A percentile compares a stretch with the other conserved stretches of the same genome.
These are phyloP conservation scores for Moricandia moricandioides DNA, from an alignment of 345 rosid genomes.

Conservation along the genomic window DNA sequence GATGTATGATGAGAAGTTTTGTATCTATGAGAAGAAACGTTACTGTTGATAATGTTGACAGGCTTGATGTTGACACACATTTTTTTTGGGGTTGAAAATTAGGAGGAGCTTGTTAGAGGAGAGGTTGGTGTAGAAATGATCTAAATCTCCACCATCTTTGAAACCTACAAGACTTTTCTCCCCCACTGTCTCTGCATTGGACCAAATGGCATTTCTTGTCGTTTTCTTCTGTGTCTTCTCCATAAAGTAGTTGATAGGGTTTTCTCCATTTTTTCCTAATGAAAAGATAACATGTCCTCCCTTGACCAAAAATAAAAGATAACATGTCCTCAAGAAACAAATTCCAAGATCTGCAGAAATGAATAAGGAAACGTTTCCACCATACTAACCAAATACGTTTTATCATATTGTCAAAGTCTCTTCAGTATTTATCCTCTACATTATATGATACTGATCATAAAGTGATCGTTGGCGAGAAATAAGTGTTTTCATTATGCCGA, in stretches of 20 bases:
- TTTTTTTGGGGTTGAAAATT: constrained; percentile 12
- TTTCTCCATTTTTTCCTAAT: background rate
- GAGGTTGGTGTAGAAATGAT: constrained; percentile 36
- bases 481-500: background rate
- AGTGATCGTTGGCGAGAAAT: background rate
- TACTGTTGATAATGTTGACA: constrained; percentile 26
- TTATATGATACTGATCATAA: background rate
- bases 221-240: constrained; percentile 27
- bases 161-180: constrained; percentile 35
- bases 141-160: constrained; percentile 40
- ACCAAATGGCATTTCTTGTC: constrained; percentile 28
- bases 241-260: constrained; percentile 13
- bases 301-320: background rate
- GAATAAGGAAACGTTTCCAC: background rate
- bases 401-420: background rate
- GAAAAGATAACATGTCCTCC: background rate
- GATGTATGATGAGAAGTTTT: background rate
- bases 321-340: constrained; percentile 1
- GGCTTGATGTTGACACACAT: constrained; percentile 24
- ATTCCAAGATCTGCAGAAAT: background rate
- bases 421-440: background rate
- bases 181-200: constrained; percentile 25
- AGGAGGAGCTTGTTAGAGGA: constrained; percentile 36
- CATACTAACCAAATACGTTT: too few relatives aligned
- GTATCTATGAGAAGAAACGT: constrained; percentile 22